Conservation (phyloP, 148 eudicot genomes). For the Arbutus unedo region DNA sequence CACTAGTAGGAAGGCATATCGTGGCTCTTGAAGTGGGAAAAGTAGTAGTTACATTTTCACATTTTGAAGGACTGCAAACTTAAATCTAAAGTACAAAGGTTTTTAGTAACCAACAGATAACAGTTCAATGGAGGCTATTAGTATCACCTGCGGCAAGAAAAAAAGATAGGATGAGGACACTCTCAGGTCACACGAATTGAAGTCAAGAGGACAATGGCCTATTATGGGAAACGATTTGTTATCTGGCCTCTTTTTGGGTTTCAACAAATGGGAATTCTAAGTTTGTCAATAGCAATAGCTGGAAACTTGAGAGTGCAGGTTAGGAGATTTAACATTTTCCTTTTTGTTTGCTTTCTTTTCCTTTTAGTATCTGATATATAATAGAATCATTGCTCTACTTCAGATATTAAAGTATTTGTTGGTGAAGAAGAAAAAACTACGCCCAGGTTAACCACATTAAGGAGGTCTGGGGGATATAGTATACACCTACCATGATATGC, state of each 20-base stretch:
- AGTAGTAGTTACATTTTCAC: background rate
- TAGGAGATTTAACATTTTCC: background rate
- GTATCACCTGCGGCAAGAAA: background rate
- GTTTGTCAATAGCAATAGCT: background rate
- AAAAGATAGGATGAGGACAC: background rate
- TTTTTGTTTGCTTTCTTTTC: background rate
- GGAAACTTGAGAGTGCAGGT: background rate
- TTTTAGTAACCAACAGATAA: background rate
- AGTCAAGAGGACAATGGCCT: background rate
- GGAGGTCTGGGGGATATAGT: too few species aligned
- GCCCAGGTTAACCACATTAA: too few species aligned
- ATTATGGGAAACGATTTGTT: background rate
- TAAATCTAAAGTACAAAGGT: background rate
- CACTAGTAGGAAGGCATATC: background rate
- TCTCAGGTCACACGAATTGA: background rate
- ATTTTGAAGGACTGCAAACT: background rate
- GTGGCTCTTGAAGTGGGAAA: background rate
- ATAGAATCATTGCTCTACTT: background rate
- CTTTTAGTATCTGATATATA: background rate
- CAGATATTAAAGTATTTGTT: background rate
- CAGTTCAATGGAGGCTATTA: background rate
- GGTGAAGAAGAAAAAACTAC: background rate
- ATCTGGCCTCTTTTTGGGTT: background rate
- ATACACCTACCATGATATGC: too few species aligned
- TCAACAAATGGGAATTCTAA: background rate